Percentiles rank a stretch among this genome's conserved stretches.
Conservation (phyloP, 306 rosid genomes). For the Oemleria cerasiformis region DNA sequence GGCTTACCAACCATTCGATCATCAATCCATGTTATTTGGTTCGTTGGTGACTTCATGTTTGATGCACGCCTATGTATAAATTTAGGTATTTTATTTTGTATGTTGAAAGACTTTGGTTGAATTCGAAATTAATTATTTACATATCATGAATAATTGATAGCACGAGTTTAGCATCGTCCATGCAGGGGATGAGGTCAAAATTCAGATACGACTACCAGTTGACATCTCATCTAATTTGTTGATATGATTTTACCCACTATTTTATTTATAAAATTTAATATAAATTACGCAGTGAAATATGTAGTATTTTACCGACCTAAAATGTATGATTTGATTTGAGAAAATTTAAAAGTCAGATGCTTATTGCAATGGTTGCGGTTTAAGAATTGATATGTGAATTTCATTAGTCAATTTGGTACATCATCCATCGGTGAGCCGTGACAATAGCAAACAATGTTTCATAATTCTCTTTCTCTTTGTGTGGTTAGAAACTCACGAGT, state of each 20-base stretch:
- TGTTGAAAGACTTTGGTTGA: background rate
- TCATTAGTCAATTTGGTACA: background rate
- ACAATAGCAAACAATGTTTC: background rate
- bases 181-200: background rate
- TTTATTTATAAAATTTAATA: too few species aligned
- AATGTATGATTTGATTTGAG: background rate
- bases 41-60: slow-evolving; percentile 18
- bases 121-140: background rate
- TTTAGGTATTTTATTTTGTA: background rate
- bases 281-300: too few species aligned
- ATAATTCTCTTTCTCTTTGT: background rate
- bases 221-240: too few species aligned
- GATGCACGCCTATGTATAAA: slow-evolving; percentile 9
- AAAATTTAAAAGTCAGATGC: background rate
- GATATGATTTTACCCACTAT: too few species aligned
- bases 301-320: too few species aligned
- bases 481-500: background rate
- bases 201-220: too few species aligned
- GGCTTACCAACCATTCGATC: background rate
- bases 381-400: background rate
- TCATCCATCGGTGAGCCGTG: background rate
- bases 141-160: background rate
- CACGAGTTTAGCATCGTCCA: background rate
- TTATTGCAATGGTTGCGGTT: background rate
- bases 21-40: background rate